A percentile compares a stretch with the other conserved stretches of the same genome.
phyloP scores from a whole-genome alignment of 163 green algal genomes.

The Prototheca cutis region DNA sequence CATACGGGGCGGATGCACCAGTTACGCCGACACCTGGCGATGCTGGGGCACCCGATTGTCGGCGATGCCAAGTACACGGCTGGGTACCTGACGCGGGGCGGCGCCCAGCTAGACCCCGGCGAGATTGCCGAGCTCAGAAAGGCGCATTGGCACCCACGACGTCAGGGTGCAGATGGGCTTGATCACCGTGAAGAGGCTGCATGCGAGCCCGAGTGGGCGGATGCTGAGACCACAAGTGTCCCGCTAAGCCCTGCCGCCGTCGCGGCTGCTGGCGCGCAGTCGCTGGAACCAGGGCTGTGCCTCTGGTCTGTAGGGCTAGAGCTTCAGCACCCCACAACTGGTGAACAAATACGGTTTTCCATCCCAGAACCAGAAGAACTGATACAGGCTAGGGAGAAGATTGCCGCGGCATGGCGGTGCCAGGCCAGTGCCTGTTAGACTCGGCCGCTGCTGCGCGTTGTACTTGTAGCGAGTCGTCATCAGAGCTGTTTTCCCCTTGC shows the following conservation, averaged over 20 bases:
- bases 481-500: no score
- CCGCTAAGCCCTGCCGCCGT: no score
- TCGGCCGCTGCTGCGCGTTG: no score
- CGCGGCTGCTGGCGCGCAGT: neutral
- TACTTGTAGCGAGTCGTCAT: no score
- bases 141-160: no score
- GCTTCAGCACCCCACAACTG: slow-evolving; percentile 33
- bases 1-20: slow-evolving; percentile 40
- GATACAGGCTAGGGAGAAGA: no score
- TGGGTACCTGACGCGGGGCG: slow-evolving; percentile 15
- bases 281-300: slow-evolving; percentile 23
- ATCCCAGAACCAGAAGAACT: no score
- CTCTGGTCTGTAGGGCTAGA: slow-evolving; percentile 51
- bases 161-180: no score
- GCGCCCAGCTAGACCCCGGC: neutral
- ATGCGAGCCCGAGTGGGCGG: neutral
- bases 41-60: slow-evolving; percentile 44
- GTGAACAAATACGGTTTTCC: no score
- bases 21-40: slow-evolving; percentile 40
- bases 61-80: slow-evolving; percentile 41
- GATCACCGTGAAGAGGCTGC: neutral
- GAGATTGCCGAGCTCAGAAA: no score
- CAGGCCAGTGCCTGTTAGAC: no score
- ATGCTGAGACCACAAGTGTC: neutral
- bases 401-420: no score